phyloP scores from a whole-genome alignment of 441 rosid genomes.

The Pelargonium myrrhifolium region DNA sequence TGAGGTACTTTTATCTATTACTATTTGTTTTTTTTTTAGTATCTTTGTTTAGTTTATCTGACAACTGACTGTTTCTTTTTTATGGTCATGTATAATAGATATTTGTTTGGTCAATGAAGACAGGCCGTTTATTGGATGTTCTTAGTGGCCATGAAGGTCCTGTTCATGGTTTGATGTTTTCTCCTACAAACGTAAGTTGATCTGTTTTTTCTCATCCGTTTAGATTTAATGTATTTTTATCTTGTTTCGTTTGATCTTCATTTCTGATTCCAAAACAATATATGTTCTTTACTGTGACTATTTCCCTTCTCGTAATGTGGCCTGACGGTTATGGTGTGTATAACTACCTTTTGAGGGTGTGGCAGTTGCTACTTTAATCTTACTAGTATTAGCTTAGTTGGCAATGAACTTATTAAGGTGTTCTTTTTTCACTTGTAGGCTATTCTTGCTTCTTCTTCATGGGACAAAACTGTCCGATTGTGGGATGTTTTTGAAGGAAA shows the following conservation, averaged over 20 bases:
- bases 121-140: slow-evolving; percentile 82
- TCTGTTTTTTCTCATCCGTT: slow-evolving; percentile 10
- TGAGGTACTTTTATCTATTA: slow-evolving; percentile 46
- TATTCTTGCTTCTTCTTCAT: slow-evolving; percentile 87
- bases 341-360: not conserved
- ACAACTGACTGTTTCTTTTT: slow-evolving; percentile 11
- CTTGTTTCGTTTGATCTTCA: slow-evolving; percentile 4
- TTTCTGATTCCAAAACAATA: not conserved
- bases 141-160: slow-evolving; percentile 98
- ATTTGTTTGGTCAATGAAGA: slow-evolving; percentile 99
- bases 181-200: slow-evolving; percentile 69
- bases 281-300: not conserved
- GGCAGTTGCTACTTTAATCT: not conserved
- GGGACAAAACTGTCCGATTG: slow-evolving; percentile 86
- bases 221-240: not conserved
- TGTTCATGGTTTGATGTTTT: slow-evolving; percentile 85
- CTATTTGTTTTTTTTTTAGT: slow-evolving; percentile 10
- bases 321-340: not conserved
- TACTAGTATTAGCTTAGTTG: not conserved
- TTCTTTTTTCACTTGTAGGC: slow-evolving; percentile 39
- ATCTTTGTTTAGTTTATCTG: slow-evolving; percentile 13
- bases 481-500: slow-evolving; percentile 97
- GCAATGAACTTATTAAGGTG: slow-evolving; percentile 3
- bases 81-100: slow-evolving; percentile 38
- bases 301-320: not conserved